Evolutionary conservation across 352 stramenopile genomes (phyloP).

Genomic region (Pythium biforme): DNA sequence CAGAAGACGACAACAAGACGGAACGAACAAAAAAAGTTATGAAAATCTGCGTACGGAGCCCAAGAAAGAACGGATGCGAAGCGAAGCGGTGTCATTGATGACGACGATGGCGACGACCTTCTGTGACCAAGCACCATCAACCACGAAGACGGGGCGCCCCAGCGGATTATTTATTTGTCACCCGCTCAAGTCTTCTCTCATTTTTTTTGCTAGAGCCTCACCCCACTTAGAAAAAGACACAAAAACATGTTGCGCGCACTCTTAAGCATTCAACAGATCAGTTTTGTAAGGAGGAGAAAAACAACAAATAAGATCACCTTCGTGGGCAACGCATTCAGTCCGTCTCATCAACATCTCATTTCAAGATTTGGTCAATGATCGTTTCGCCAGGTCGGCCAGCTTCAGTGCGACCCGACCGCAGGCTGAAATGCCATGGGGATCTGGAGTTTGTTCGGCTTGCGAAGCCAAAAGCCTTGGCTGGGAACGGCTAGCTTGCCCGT

Average conservation of each 20-base stretch:
- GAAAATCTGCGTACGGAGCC: constrained; percentile 18
- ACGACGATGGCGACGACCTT: not conserved
- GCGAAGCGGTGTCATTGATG: not conserved
- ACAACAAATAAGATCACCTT: constrained; percentile 14
- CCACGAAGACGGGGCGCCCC: constrained; percentile 12
- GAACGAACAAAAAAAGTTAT: constrained; percentile 16
- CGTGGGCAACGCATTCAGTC: constrained; percentile 1
- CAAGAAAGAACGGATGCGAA: not conserved
- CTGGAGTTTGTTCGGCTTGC: constrained; percentile 58
- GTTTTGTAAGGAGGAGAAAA: constrained; percentile 22
- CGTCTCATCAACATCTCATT: not conserved
- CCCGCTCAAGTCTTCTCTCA: constrained; percentile 22
- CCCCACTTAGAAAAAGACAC: constrained; percentile 19
- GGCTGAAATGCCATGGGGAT: constrained; percentile 45
- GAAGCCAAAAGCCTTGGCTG: constrained; percentile 52
- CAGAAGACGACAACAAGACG: constrained; percentile 12
- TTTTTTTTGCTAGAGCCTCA: constrained; percentile 26
- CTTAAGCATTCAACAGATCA: constrained; percentile 13
- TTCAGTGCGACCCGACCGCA: constrained; percentile 25
- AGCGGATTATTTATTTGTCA: constrained; percentile 33
- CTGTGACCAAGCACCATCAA: not conserved
- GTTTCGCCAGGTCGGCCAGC: not conserved
- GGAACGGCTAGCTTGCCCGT: constrained; percentile 43
- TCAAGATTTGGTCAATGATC: not conserved
- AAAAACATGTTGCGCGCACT: constrained; percentile 12